Percentiles rank a stretch among this genome's conserved stretches.
phyloP scores from a whole-genome alignment of 2,329 filamentous ascomycete genomes.

The Fusarium sp. region DNA sequence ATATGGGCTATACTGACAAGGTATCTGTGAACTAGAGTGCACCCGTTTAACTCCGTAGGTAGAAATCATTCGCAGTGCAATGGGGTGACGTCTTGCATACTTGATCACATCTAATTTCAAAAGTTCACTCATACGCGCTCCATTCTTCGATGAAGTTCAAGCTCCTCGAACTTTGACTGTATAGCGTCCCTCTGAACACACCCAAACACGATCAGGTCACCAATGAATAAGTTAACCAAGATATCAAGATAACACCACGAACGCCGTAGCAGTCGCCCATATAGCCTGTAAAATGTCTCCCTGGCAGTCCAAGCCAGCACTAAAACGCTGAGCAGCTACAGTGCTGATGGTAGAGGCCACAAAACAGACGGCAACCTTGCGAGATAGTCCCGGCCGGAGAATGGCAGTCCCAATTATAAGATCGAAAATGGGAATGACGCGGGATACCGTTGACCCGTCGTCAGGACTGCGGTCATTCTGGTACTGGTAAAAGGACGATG shows the following conservation, averaged over 20 bases:
- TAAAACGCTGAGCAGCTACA: slow-evolving; percentile 17
- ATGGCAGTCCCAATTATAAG: slow-evolving; percentile 20
- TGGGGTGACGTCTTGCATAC: too few species aligned
- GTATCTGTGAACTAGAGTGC: too few species aligned
- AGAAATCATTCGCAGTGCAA: too few species aligned
- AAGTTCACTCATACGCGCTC: too few species aligned
- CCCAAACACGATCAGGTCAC: background rate
- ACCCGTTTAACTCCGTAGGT: too few species aligned
- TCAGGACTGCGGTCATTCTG: slow-evolving; percentile 27
- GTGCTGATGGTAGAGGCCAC: slow-evolving; percentile 22
- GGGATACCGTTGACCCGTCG: slow-evolving; percentile 22
- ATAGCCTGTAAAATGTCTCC: slow-evolving; percentile 23
- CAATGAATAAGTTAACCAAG: background rate
- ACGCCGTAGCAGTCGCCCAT: slow-evolving; percentile 20
- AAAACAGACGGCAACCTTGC: slow-evolving; percentile 30
- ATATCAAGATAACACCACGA: background rate
- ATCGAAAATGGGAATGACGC: slow-evolving; percentile 25
- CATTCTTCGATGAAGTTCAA: too few species aligned
- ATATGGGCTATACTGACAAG: too few species aligned
- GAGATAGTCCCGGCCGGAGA: background rate
- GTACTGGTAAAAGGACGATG: slow-evolving; percentile 21
- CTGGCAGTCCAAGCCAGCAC: slow-evolving; percentile 5
- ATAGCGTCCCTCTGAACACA: too few species aligned
- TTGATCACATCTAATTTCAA: too few species aligned
- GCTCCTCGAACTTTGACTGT: too few species aligned